Conservation (phyloP, 2,329 filamentous ascomycete species). For the Botrytis byssoidea region DNA sequence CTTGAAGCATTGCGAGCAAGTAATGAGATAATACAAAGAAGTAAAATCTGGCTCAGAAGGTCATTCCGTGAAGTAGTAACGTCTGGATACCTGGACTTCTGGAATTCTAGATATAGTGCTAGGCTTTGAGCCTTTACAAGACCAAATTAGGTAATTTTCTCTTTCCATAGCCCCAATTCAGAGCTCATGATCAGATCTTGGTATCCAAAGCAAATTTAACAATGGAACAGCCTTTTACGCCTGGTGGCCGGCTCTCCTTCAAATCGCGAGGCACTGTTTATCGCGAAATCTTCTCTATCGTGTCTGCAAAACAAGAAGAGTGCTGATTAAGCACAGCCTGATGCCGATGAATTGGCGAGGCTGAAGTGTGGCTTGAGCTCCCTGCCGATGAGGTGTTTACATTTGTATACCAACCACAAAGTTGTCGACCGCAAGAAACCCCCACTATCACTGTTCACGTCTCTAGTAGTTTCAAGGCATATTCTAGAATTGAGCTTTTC, state of each 20-base stretch:
- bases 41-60: not conserved
- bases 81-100: not conserved
- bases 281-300: not conserved
- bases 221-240: not conserved
- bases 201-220: not conserved
- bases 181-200: not conserved
- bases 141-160: not conserved
- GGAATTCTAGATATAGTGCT: not conserved
- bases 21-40: not conserved
- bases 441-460: not conserved
- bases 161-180: not conserved
- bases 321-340: slow-evolving; percentile 10
- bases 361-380: slow-evolving; percentile 17
- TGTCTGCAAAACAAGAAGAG: not conserved
- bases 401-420: slow-evolving; percentile 1
- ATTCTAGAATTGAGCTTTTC: not conserved
- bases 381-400: slow-evolving; percentile 18
- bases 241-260: not conserved
- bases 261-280: not conserved
- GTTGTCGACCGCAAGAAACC: slow-evolving; percentile 4
- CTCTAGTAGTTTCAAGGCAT: not conserved
- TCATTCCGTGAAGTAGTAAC: not conserved
- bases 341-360: not conserved
- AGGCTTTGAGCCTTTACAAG: not conserved
- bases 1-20: not conserved